Percentiles rank a stretch among this genome's conserved stretches.
Conservation (phyloP, 2,329 filamentous ascomycete species). For the Venturia pyrina region DNA sequence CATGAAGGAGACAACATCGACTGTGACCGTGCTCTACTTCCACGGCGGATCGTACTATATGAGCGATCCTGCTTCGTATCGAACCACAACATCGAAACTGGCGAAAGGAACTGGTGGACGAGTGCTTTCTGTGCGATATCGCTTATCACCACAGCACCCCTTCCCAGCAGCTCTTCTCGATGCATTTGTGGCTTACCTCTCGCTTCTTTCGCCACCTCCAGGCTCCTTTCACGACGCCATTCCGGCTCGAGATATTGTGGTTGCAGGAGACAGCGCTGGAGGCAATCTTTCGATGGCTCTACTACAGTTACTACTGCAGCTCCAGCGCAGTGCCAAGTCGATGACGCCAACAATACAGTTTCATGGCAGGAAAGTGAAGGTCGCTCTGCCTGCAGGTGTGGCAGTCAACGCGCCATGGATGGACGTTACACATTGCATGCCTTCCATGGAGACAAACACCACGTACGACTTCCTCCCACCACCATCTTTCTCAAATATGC, state of each 20-base stretch:
- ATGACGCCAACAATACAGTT: constrained; percentile 43
- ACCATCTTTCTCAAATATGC: constrained; percentile 24
- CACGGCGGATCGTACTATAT: constrained; percentile 69
- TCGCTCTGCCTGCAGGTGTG: constrained; percentile 59
- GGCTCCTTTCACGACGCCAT: constrained; percentile 59
- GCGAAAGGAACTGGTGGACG: constrained; percentile 58
- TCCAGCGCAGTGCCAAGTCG: constrained; percentile 38
- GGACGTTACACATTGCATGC: constrained; percentile 57
- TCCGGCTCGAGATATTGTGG: constrained; percentile 53
- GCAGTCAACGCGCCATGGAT: constrained; percentile 59
- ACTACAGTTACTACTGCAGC: constrained; percentile 57
- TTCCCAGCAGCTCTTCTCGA: constrained; percentile 70
- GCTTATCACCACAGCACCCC: constrained; percentile 62
- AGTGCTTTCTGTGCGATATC: constrained; percentile 63
- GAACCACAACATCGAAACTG: constrained; percentile 47
- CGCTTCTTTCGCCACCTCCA: constrained; percentile 59
- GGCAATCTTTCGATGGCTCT: constrained; percentile 60
- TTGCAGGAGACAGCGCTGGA: constrained; percentile 68
- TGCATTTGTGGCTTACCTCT: constrained; percentile 61
- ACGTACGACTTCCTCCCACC: constrained; percentile 56
- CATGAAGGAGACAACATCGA: constrained; percentile 55
- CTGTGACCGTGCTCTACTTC: constrained; percentile 60
- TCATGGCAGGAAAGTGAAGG: constrained; percentile 46
- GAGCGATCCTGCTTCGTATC: constrained; percentile 59
- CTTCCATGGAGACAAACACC: constrained; percentile 42